phyloP scores from a whole-genome alignment of 2,329 filamentous ascomycete species.

The Pseudocercospora crystallina region DNA sequence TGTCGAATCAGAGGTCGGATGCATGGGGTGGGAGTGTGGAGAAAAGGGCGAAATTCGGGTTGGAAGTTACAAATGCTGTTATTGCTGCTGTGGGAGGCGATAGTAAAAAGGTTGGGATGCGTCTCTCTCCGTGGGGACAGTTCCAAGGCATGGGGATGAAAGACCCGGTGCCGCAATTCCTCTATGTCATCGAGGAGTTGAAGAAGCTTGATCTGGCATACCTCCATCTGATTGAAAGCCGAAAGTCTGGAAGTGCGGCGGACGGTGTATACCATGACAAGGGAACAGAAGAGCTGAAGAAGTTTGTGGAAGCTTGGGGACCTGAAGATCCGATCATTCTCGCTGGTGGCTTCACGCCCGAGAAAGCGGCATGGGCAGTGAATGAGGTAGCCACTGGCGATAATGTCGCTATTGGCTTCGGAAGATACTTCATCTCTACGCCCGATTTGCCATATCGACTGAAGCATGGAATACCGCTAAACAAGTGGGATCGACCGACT shows the following conservation, averaged over 20 bases:
- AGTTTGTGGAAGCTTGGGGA: conserved; percentile 27
- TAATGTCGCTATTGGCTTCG: conserved; percentile 50
- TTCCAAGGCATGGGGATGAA: conserved; percentile 53
- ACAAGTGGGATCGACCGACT: conserved; percentile 45
- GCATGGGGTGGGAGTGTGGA: conserved; percentile 49
- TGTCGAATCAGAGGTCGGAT: conserved; percentile 55
- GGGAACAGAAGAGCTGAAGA: conserved; percentile 20
- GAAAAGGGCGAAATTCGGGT: conserved; percentile 51
- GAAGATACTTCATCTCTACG: conserved; percentile 50
- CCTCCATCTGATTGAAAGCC: conserved; percentile 49
- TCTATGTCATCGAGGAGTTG: conserved; percentile 54
- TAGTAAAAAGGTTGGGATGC: conserved; percentile 47
- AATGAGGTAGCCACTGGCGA: conserved; percentile 44
- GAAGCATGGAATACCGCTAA: conserved; percentile 44
- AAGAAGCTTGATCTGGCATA: conserved; percentile 58
- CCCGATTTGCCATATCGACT: conserved; percentile 51
- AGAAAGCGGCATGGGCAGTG: conserved; percentile 37
- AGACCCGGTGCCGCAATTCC: conserved; percentile 64
- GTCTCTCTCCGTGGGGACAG: conserved; percentile 59
- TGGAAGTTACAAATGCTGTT: conserved; percentile 56
- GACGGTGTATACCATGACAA: conserved; percentile 40
- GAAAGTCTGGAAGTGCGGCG: conserved; percentile 30
- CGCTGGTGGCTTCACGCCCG: conserved; percentile 44
- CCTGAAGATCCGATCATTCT: conserved; percentile 36
- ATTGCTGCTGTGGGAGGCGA: conserved; percentile 53